Evolutionary conservation across 2,329 filamentous ascomycete species (phyloP), one percentile per base, ranked within the genome.

Genomic region (Colletotrichum sp.): DNA sequence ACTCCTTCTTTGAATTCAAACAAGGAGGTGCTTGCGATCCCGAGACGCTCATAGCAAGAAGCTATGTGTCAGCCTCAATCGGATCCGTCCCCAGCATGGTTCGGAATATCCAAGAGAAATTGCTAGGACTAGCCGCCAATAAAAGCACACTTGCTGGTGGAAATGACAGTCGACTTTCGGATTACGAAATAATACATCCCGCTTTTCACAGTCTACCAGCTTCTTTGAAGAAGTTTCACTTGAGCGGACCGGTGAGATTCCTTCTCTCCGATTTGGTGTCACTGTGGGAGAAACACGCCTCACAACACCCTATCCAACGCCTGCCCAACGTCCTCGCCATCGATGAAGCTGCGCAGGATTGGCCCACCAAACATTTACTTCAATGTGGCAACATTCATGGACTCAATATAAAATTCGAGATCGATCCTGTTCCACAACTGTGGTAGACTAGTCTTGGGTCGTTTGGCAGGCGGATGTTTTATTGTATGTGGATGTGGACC

Each of bases 401-500:
- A 21, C 2, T 21, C n/a, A 18, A 52, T 21, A 13, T 21, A 13
- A 13, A 52, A 52, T 52, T 52, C n/a, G n/a, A 52, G 18, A 52
- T 52, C 6, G 44, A 52, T 52, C 10, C 44, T 52, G 10, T 52
- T 21, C 44, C 44, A 13, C 44, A 52, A 12, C n/a, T 52, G 10
- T 52, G 44, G 44, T 52, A 52, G 44, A 21, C 10, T 21, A 52
- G 44, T 52, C 10, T 5, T 21, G 44, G n/a, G n/a, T 21, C 3
- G 8, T 21, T 52, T 21, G n/a, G 3, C 44, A 21, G 44, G 3
- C 10, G 1, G 6, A 3, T 21, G 10, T 21, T 12, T 49, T 13
- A 2, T n/a, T 0, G 18, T 4, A 12, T 7, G 10, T 3, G 18
- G 10, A 13, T 8, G 12, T 13, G n/a, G 44, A 52, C n/a, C 3